Conservation (phyloP, 75 land plant genomes). For the Cryptomeria japonica region DNA sequence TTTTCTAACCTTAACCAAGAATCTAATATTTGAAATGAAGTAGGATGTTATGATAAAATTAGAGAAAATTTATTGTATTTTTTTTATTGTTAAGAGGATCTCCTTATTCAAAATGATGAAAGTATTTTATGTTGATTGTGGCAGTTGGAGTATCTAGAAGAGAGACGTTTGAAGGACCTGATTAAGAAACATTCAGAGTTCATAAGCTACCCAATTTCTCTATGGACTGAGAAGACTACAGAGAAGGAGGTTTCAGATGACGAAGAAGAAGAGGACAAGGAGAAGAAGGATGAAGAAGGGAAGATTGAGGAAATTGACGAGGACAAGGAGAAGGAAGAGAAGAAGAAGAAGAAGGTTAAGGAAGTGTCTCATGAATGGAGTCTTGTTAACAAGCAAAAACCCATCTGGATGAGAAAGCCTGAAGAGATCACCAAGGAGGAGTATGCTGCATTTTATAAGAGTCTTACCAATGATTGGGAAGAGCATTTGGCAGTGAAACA, state of each 20-base stretch:
- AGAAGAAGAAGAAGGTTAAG: conserved; percentile 68
- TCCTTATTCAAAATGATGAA: background rate
- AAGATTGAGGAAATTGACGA: conserved; percentile 43
- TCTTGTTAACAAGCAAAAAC: conserved; percentile 79
- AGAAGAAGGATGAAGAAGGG: conserved; percentile 50
- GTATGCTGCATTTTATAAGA: conserved; percentile 76
- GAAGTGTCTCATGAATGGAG: conserved; percentile 81
- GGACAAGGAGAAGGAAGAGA: conserved; percentile 43
- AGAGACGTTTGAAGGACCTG: conserved; percentile 71
- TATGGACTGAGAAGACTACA: conserved; percentile 76
- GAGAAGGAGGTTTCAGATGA: conserved; percentile 81
- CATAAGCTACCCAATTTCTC: conserved; percentile 71
- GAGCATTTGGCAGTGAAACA: conserved; percentile 84
- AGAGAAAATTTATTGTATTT: background rate
- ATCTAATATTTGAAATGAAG: too few species aligned
- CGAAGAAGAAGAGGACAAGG: conserved; percentile 68
- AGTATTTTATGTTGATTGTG: background rate
- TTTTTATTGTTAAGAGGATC: background rate
- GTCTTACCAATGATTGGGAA: conserved; percentile 68
- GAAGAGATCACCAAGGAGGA: conserved; percentile 80
- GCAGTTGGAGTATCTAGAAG: conserved; percentile 78
- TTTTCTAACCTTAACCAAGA: background rate
- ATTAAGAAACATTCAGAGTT: conserved; percentile 77
- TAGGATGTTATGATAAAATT: background rate
- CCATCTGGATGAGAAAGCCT: conserved; percentile 87